Evolutionary conservation across 1,284 basidiomycete species (phyloP), one percentile per base, ranked within the genome.

Genomic region (Ceratorhiza oryzae-sativae): DNA sequence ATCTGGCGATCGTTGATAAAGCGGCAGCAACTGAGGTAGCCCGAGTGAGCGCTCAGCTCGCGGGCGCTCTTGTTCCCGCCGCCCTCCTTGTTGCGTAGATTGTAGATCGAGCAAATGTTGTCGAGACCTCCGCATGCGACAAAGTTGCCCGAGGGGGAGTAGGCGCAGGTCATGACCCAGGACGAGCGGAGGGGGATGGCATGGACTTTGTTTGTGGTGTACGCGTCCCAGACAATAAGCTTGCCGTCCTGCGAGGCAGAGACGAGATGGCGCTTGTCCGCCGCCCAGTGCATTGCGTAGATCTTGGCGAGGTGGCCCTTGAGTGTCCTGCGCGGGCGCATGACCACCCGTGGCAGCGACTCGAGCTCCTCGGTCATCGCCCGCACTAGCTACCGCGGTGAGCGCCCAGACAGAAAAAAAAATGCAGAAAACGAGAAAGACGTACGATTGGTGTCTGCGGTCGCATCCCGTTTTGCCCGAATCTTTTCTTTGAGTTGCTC

Each of bases 151-250:
- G 93, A 95, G 5, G 97, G 97, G 15, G 97, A 91, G 82, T 98
- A 99, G 59, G 97, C 97, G 81, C 97, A 99, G 58, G 97, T 98
- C 97, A 99, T 99, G 83, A 99, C 97, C 97, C 97, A 99, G 76
- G 92, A 95, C 45, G 95, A 97, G 60, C 97, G 90, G 46, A 99
- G 86, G 55, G 97, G 97, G 80, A 99, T 98, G 76, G 97, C 97
- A 80, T 99, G 96, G 72, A 99, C 97, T 85, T 99, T 99, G 87
- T 99, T 98, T 74, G 95, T 97, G 9, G 97, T 98, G 83, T 98
- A 98, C 51, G 97, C 97, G 81, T 99, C 97, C 97, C 97, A 99
- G 63, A 99, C 95, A 80, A 99, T 98, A 72, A 99, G 88, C 82
- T 99, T 98, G 74, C 97, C 97, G 79, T 99, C 97, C 80, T 99